phyloP scores from a whole-genome alignment of 1,139 yeast genomes.

The Saccharomyces uvarum region DNA sequence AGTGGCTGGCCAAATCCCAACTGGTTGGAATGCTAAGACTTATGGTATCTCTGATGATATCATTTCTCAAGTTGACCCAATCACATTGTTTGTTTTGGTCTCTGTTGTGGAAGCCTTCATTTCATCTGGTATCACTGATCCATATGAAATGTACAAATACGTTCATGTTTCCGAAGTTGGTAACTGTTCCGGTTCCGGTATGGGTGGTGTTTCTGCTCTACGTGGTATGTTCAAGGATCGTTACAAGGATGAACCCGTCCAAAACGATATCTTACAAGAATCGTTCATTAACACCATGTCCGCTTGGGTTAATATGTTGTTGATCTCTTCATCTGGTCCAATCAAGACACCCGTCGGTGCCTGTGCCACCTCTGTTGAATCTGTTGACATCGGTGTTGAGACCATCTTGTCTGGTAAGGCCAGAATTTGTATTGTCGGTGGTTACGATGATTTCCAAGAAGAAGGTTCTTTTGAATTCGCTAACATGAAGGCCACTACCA shows the following conservation, averaged over 20 bases:
- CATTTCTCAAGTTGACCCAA: conserved; percentile 89
- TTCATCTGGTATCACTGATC: conserved; percentile 92
- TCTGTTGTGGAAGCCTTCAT: conserved; percentile 92
- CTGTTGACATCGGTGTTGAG: conserved; percentile 92
- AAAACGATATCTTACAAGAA: conserved; percentile 93
- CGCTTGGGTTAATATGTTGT: conserved; percentile 98
- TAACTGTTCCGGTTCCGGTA: conserved; percentile 99
- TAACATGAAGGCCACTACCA: conserved; percentile 97
- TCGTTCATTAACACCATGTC: conserved; percentile 98
- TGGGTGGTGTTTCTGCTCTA: conserved; percentile 97
- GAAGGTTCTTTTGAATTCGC: conserved; percentile 97
- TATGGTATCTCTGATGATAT: conserved; percentile 94
- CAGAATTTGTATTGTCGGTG: conserved; percentile 93
- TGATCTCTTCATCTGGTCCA: conserved; percentile 96
- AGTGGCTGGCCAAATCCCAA: conserved; percentile 98
- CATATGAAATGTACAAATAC: conserved; percentile 95
- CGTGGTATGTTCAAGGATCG: conserved; percentile 98
- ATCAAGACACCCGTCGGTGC: conserved; percentile 99
- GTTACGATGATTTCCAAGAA: conserved; percentile 98
- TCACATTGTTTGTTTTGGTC: conserved; percentile 86
- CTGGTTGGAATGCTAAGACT: conserved; percentile 94
- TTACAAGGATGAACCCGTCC: conserved; percentile 85
- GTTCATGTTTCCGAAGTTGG: conserved; percentile 98
- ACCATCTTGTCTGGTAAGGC: conserved; percentile 90
- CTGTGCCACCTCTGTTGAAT: conserved; percentile 97